Base-by-base conservation (phyloP, 2,329 filamentous ascomycete genomes). In the Clarireedia hainanense region DNA sequence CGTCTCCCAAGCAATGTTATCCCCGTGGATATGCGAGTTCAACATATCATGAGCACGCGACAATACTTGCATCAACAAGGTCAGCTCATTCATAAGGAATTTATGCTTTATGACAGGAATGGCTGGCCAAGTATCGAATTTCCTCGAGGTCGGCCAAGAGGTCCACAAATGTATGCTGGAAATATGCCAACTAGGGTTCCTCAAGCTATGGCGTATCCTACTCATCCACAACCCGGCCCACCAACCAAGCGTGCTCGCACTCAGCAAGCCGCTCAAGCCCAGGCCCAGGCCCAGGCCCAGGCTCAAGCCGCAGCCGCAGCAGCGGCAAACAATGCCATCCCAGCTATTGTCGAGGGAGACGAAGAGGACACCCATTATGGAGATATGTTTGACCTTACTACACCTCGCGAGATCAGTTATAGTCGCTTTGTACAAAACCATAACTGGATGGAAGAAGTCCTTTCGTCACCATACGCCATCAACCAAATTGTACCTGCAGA, bases 391-490 rank as follows among this genome's bases (percentile, higher is more conserved):
- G 94, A 99, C 68, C 83, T 90, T 60, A 76, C 96, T 60, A 92
- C 90, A 0, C 91, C 91, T 3, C 82, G 91, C 45, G 94, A 99
- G 61, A 87, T 99, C 59, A 95, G 91, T 64, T 77, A 89, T 58
- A 83, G 84, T 61, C 83, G 94, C 55, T 99, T 96, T 70, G 86
- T 86, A 69, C 91, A 96, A 68, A 95, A 99, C 65, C 92, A 99
- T 66, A 90, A 96, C 70, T 97, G 92, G 94, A 96, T 99, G 89
- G 94, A 97, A 68, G 92, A 99, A 72, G 85, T 99, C 27, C 81
- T 97, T 53, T 89, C 88, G 0, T 97, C 92, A 1, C 90, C 91
- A 0, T 96, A 96, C 68, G 80, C 87, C 24, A 87, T 92, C 59
- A 81, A 80, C 50, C 89, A 95, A 68, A 95, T 99, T 57, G 83